These are phyloP conservation scores for Leptographium radiaticola DNA, from an alignment of 2,329 filamentous ascomycete species.

Conservation along the genomic window DNA sequence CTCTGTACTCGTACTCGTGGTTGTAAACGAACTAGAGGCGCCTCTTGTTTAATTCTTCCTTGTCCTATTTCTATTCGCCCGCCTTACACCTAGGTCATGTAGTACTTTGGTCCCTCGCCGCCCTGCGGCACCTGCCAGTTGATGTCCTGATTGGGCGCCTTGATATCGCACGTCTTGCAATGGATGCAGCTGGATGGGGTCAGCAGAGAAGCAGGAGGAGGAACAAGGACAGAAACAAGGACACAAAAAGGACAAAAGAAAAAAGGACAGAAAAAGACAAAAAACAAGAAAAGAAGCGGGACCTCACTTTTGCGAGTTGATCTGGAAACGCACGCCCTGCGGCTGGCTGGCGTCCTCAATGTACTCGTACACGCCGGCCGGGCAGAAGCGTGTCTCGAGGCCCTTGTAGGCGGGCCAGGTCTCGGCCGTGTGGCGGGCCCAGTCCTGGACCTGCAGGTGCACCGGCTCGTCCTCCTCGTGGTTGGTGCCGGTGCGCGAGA, in stretches of 20 bases:
- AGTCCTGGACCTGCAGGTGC: conserved; percentile 88
- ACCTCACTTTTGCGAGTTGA: conserved; percentile 91
- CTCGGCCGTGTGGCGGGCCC: conserved; percentile 75
- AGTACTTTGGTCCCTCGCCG: conserved; percentile 64
- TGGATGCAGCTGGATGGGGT: conserved; percentile 66
- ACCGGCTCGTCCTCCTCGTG: conserved; percentile 98
- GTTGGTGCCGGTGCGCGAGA: conserved; percentile 91
- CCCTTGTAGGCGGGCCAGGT: conserved; percentile 84
- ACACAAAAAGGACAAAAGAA: background rate
- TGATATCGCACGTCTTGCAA: conserved; percentile 99
- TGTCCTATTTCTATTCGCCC: background rate
- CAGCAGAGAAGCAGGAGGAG: conserved; percentile 7
- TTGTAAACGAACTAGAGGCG: background rate
- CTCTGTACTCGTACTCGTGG: too few relatives aligned
- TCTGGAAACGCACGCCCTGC: conserved; percentile 87
- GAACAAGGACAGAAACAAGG: conserved; percentile 11
- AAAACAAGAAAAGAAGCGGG: conserved; percentile 11
- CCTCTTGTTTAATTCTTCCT: background rate
- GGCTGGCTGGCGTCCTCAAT: conserved; percentile 82
- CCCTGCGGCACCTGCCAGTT: conserved; percentile 94
- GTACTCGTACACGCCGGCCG: conserved; percentile 95
- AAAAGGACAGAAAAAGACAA: conserved; percentile 7
- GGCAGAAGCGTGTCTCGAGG: conserved; percentile 91
- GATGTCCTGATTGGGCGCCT: conserved; percentile 91
- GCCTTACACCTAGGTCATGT: conserved; percentile 37